Conservation (phyloP, 2,329 filamentous ascomycete genomes). For the Nothophaeocryptopus gaeumannii region DNA sequence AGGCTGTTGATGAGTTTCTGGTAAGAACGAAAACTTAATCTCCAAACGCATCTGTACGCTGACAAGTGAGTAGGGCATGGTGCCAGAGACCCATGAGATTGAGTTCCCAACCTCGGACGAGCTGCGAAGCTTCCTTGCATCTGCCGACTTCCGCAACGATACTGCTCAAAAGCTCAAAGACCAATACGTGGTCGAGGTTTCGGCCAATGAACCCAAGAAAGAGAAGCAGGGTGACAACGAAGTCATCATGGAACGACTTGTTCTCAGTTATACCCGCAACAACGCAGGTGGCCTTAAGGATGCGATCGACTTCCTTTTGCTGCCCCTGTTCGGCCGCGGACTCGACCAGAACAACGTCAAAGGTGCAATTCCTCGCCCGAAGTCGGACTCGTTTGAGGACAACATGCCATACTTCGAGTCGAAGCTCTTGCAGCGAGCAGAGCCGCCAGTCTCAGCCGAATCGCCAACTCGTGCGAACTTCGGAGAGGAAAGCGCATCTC, state of each 20-base stretch:
- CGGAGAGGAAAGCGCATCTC: slow-evolving; percentile 70
- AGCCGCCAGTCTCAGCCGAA: slow-evolving; percentile 72
- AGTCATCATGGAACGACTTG: slow-evolving; percentile 46
- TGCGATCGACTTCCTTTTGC: slow-evolving; percentile 89
- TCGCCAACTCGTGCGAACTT: slow-evolving; percentile 86
- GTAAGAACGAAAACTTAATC: slow-evolving; percentile 44
- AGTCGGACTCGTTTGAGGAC: slow-evolving; percentile 98
- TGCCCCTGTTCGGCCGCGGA: slow-evolving; percentile 80
- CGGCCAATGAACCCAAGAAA: slow-evolving; percentile 56
- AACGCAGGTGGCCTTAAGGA: slow-evolving; percentile 94
- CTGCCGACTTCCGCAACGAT: slow-evolving; percentile 74
- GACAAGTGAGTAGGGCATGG: slow-evolving; percentile 68
- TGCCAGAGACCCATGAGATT: slow-evolving; percentile 91
- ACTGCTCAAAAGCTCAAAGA: slow-evolving; percentile 79
- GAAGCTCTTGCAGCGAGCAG: slow-evolving; percentile 90
- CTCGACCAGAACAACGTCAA: slow-evolving; percentile 85
- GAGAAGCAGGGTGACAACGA: slow-evolving; percentile 43
- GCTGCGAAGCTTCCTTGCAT: slow-evolving; percentile 77
- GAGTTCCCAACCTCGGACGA: slow-evolving; percentile 73
- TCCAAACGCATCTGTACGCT: not conserved
- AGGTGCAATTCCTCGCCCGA: slow-evolving; percentile 93
- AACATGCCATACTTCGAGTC: slow-evolving; percentile 96
- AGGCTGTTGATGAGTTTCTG: slow-evolving; percentile 92
- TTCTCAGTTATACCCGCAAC: slow-evolving; percentile 79
- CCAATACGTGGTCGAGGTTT: slow-evolving; percentile 88